Conservation (phyloP, 148 eudicot species). For the Chenopodium suecicum region DNA sequence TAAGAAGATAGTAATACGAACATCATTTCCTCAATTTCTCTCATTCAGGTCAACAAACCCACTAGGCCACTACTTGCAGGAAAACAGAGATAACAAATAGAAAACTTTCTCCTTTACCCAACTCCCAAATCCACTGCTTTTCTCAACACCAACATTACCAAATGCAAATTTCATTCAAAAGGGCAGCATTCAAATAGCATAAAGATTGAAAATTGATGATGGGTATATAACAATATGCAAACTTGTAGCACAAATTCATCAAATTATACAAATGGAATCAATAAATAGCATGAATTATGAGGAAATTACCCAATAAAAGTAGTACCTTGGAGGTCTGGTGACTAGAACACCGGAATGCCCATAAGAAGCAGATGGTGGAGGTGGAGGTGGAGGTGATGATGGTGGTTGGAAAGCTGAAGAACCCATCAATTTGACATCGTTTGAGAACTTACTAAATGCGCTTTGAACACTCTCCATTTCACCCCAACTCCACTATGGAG, state of each 20-base stretch:
- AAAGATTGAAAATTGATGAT: neutral
- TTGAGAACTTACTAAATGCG: slow-evolving; percentile 26
- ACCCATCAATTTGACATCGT: slow-evolving; percentile 26
- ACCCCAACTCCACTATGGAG: neutral
- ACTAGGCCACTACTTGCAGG: neutral
- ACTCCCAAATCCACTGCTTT: neutral
- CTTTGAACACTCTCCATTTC: slow-evolving; percentile 47
- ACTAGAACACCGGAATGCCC: slow-evolving; percentile 24
- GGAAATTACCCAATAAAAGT: neutral
- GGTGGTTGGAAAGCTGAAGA: slow-evolving; percentile 26
- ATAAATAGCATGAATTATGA: neutral
- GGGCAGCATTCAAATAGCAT: neutral
- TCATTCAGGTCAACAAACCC: neutral
- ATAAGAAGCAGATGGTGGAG: slow-evolving; percentile 1
- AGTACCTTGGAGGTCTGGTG: slow-evolving; percentile 46
- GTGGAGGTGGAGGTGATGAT: slow-evolving; percentile 11
- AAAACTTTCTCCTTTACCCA: neutral
- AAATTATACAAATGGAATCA: neutral
- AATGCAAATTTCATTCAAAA: too few species aligned
- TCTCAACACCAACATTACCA: neutral
- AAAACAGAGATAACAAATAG: neutral
- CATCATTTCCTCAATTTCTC: neutral
- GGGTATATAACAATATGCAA: neutral
- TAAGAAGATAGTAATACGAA: neutral
- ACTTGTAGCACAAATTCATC: neutral